These are phyloP conservation scores for Vaucheria bursata DNA, from an alignment of 352 stramenopile species.

Conservation along the genomic window DNA sequence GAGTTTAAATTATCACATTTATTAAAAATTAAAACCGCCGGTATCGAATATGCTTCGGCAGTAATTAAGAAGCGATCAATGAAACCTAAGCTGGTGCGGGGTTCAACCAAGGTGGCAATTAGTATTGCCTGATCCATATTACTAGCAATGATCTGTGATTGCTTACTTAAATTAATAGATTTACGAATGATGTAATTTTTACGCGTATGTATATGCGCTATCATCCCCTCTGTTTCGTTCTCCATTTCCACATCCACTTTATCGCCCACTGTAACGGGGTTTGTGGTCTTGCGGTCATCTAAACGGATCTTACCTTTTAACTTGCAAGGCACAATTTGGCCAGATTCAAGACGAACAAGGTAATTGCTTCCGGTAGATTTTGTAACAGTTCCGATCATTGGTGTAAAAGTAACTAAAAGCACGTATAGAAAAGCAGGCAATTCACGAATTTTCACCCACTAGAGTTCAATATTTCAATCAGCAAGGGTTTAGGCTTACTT, in stretches of 20 bases:
- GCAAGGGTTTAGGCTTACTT: too few relatives aligned
- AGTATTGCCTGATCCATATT: background rate
- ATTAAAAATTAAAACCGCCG: background rate
- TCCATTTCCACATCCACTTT: background rate
- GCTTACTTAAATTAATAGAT: background rate
- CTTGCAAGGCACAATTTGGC: background rate
- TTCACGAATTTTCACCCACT: too few relatives aligned
- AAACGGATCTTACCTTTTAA: background rate
- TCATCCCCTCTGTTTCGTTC: background rate
- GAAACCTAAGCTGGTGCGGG: background rate
- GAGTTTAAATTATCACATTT: background rate
- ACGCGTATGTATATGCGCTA: background rate
- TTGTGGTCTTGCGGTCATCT: background rate
- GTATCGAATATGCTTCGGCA: background rate
- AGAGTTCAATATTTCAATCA: too few relatives aligned
- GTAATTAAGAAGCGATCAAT: background rate
- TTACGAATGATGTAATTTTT: slow-evolving; percentile 3
- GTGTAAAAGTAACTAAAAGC: too few relatives aligned
- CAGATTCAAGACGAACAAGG: background rate
- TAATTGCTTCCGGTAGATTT: background rate
- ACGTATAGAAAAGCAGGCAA: too few relatives aligned
- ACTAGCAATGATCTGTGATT: background rate
- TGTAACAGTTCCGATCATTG: too few relatives aligned
- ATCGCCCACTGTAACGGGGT: background rate
- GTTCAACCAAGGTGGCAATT: background rate